Evolutionary conservation across 2,329 filamentous ascomycete species (phyloP), one percentile per base, ranked within the genome.

Genomic region (Sporothrix dimorphospora): DNA sequence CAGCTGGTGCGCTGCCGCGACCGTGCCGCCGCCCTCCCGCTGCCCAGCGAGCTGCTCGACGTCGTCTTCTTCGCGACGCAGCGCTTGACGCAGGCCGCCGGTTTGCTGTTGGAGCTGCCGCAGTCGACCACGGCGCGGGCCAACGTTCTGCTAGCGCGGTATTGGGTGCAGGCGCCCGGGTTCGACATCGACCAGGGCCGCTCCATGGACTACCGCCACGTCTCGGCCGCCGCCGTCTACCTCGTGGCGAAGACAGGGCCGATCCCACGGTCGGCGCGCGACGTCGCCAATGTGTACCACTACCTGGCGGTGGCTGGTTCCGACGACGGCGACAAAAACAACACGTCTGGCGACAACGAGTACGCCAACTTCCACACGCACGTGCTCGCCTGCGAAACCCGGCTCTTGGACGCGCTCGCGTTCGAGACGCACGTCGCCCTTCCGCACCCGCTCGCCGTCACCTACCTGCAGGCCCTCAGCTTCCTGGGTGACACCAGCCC

Each of bases 381-480:
- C 16, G 85, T 98, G 5, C 86, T 97, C 59, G 83, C 86, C n/a
- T 87, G 91, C 66, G 96, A 99, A 81, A 88, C 91, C 3, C 88
- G 90, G 53, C 89, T 98, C 21, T 86, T 98, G 1, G 89, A 89
- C 73, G 86, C 89, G 0, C 85, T 98, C 0, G 90, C 90, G 16
- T 98, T 97, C 81, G 88, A 97, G 77, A 92, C 91, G 1, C 93
- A 96, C 76, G 93, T 97, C 12, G 90, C 93, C 0, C 86, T 98
- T 0, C 96, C 96, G 0, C 93, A 98, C 78, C 88, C 92, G 0
- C 88, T 98, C 16, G 93, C 93, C 72, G 88, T 98, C 72, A 98
- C 94, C 6, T 99, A 98, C 79, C 88, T 98, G 0, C 95, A 98
- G 81, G 91, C 94, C 0, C 88, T 99, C 21, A 93, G 94, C 72